Conservation (phyloP, 257 asterid genomes). For the Rubia yunnanensis region DNA sequence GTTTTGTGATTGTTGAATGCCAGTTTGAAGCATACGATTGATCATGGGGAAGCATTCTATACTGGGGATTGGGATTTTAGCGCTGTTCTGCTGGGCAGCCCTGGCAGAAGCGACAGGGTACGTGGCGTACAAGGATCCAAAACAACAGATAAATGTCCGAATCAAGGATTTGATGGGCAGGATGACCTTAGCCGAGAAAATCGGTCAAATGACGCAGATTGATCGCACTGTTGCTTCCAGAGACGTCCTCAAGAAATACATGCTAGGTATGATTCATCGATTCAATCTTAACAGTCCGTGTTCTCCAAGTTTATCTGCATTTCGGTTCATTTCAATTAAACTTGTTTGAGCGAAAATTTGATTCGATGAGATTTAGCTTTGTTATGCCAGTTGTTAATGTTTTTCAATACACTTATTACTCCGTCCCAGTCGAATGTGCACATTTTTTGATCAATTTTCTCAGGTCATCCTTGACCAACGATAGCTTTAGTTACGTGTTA, state of each 20-base stretch:
- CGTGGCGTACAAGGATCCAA: slow-evolving; percentile 45
- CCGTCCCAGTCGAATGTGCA: too few species aligned
- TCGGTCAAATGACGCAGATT: slow-evolving; percentile 72
- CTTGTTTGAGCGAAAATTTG: too few species aligned
- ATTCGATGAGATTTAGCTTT: too few species aligned
- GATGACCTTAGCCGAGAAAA: slow-evolving; percentile 62
- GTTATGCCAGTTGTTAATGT: neutral
- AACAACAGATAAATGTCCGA: slow-evolving; percentile 33
- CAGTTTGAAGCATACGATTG: slow-evolving; percentile 15
- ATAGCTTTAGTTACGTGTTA: too few species aligned
- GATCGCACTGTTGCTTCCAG: slow-evolving; percentile 49
- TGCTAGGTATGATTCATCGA: slow-evolving; percentile 26
- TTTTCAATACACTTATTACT: too few species aligned
- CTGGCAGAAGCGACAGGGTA: slow-evolving; percentile 41
- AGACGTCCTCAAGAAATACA: slow-evolving; percentile 41
- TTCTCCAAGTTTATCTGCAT: too few species aligned
- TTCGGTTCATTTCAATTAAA: too few species aligned
- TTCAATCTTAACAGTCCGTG: too few species aligned
- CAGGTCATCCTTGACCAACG: too few species aligned
- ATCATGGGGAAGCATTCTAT: slow-evolving; percentile 26
- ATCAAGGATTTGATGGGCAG: slow-evolving; percentile 48
- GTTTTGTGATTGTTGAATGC: slow-evolving; percentile 10
- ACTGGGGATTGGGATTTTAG: slow-evolving; percentile 21
- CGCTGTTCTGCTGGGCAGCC: slow-evolving; percentile 28
- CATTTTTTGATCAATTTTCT: too few species aligned